Conservation (phyloP, 1,284 basidiomycete species). For the Neonothopanus nambi region DNA sequence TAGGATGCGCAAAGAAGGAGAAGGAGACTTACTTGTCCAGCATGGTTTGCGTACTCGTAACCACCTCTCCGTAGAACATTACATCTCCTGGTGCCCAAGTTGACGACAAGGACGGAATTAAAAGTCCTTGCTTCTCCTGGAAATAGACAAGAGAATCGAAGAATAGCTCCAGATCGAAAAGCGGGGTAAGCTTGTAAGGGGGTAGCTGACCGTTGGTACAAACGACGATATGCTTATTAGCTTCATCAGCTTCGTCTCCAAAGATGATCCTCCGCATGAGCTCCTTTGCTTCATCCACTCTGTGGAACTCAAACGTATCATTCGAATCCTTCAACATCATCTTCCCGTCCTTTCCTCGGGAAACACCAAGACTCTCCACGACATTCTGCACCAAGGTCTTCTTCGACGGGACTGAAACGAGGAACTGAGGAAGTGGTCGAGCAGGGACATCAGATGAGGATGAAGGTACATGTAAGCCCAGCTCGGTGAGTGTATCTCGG, state of each 20-base stretch:
- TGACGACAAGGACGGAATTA: slow-evolving; percentile 17
- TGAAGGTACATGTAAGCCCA: slow-evolving; percentile 49
- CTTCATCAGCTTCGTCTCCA: slow-evolving; percentile 22
- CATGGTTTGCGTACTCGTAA: slow-evolving; percentile 95
- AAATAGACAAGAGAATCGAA: slow-evolving; percentile 41
- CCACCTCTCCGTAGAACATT: slow-evolving; percentile 84
- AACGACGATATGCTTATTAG: slow-evolving; percentile 52
- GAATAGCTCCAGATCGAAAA: slow-evolving; percentile 56
- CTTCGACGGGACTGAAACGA: slow-evolving; percentile 41
- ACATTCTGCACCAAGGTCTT: slow-evolving; percentile 38
- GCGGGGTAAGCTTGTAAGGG: slow-evolving; percentile 44
- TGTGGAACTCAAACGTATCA: slow-evolving; percentile 70
- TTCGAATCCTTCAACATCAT: slow-evolving; percentile 55
- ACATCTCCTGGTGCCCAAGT: slow-evolving; percentile 72
- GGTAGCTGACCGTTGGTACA: slow-evolving; percentile 44
- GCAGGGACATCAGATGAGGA: slow-evolving; percentile 23
- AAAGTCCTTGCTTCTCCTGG: slow-evolving; percentile 22
- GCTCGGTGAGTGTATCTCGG: slow-evolving; percentile 39
- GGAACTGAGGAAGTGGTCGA: slow-evolving; percentile 54
- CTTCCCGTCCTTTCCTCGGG: slow-evolving; percentile 29
- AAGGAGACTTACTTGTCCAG: slow-evolving; percentile 79
- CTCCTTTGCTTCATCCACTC: slow-evolving; percentile 33
- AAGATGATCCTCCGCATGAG: slow-evolving; percentile 36
- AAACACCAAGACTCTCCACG: slow-evolving; percentile 35
- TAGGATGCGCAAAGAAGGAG: not conserved